Percentiles rank a stretch among this genome's conserved stretches.
Evolutionary conservation across 331 rosid species (phyloP).

Genomic region (Rhamnella rubrinervis): DNA sequence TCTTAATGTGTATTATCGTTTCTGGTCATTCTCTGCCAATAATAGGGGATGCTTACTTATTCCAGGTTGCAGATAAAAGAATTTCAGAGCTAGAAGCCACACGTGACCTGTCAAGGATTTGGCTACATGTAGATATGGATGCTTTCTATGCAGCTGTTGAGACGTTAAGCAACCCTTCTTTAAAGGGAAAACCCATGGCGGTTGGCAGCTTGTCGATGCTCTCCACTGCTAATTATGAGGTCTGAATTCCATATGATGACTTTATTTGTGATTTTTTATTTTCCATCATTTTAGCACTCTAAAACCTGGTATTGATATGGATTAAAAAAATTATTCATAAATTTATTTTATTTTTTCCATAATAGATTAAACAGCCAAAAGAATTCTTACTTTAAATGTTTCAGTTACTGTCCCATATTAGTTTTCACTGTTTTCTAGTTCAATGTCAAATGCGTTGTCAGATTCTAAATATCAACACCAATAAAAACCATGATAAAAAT

Average conservation of each 20-base stretch:
- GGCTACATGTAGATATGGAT: conserved; percentile 99
- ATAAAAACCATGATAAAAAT: neutral
- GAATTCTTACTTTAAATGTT: neutral
- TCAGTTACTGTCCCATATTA: neutral
- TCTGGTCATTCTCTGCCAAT: neutral
- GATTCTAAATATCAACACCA: neutral
- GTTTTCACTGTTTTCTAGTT: neutral
- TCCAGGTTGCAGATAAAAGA: conserved; percentile 66
- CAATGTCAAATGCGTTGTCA: neutral
- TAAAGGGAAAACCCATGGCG: conserved; percentile 85
- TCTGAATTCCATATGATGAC: conserved; percentile 21
- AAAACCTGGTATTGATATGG: too few species aligned
- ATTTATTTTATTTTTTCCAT: too few species aligned
- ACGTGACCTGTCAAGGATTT: conserved; percentile 77
- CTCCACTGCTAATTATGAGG: conserved; percentile 98
- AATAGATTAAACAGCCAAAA: too few species aligned
- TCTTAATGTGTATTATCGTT: neutral
- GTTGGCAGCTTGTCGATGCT: conserved; percentile 91
- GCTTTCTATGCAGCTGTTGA: conserved; percentile 97
- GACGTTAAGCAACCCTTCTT: conserved; percentile 66
- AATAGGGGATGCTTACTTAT: neutral
- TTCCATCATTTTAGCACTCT: too few species aligned
- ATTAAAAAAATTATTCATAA: too few species aligned
- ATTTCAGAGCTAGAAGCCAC: conserved; percentile 69
- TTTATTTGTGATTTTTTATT: neutral